phyloP scores from a whole-genome alignment of 164 flowering plant species.

The Magnolia sinica region DNA sequence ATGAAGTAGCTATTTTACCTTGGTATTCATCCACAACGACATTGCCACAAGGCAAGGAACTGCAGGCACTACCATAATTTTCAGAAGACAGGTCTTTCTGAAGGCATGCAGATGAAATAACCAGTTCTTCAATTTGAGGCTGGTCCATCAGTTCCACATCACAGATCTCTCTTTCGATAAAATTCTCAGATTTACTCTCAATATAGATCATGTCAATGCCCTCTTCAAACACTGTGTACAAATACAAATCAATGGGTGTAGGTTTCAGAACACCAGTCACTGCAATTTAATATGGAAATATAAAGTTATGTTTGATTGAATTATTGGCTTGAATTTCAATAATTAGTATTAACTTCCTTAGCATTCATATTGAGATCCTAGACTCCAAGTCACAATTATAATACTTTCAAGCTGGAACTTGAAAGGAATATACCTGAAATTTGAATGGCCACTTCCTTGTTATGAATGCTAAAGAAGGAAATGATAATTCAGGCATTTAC shows the following conservation, averaged over 20 bases:
- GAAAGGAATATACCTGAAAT: too few species aligned
- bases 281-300: too few species aligned
- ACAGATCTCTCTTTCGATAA: slow-evolving; percentile 45
- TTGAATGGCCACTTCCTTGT: too few species aligned
- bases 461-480: too few species aligned
- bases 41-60: not conserved
- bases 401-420: too few species aligned
- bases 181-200: slow-evolving; percentile 38
- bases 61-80: not conserved
- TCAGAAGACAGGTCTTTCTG: slow-evolving; percentile 16
- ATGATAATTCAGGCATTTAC: too few species aligned
- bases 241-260: not conserved
- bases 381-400: too few species aligned
- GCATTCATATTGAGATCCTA: too few species aligned
- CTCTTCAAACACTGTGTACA: slow-evolving; percentile 33
- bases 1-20: slow-evolving; percentile 23
- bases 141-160: slow-evolving; percentile 36
- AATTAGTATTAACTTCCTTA: too few species aligned
- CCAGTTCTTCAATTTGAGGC: slow-evolving; percentile 27
- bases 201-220: slow-evolving; percentile 11
- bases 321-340: too few species aligned
- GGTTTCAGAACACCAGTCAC: too few species aligned
- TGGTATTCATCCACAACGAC: slow-evolving; percentile 17
- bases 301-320: too few species aligned
- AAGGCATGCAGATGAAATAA: slow-evolving; percentile 17